These are phyloP conservation scores for Coemansia sp. DNA, from an alignment of 192 early-diverging fungal species.

Conservation along the genomic window DNA sequence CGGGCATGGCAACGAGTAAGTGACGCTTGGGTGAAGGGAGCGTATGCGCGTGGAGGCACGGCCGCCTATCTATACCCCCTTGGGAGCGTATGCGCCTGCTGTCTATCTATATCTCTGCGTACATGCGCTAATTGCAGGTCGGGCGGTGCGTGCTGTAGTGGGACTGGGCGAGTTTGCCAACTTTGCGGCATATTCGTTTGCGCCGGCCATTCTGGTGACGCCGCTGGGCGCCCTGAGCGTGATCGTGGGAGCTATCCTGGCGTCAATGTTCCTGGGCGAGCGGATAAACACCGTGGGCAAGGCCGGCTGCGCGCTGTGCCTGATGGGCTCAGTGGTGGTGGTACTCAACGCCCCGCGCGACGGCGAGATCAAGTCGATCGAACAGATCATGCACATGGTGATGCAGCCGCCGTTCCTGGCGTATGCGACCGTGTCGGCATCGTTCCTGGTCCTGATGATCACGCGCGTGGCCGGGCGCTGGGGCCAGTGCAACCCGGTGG, in stretches of 20 bases:
- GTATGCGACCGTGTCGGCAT: constrained; percentile 65
- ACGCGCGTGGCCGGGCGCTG: constrained; percentile 70
- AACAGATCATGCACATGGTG: constrained; percentile 76
- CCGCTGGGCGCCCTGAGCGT: constrained; percentile 89
- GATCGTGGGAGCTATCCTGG: constrained; percentile 80
- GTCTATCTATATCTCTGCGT: not conserved
- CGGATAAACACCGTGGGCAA: constrained; percentile 74
- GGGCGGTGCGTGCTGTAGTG: constrained; percentile 53
- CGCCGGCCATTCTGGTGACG: constrained; percentile 92
- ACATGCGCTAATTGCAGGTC: no score
- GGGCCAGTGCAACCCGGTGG: constrained; percentile 74
- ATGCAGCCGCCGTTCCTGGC: constrained; percentile 76
- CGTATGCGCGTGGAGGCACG: no score
- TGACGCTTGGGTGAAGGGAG: no score
- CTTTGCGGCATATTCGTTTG: constrained; percentile 93
- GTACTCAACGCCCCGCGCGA: constrained; percentile 85
- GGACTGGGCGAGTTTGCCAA: constrained; percentile 89
- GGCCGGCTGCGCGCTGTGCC: constrained; percentile 83
- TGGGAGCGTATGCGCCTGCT: not conserved
- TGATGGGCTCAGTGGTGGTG: constrained; percentile 83
- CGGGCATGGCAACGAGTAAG: constrained; percentile 66
- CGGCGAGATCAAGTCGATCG: constrained; percentile 68
- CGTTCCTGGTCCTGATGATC: constrained; percentile 70
- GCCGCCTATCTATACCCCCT: no score
- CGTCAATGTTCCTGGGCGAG: constrained; percentile 85